Evolutionary conservation across 345 rosid genomes (phyloP), one percentile per base, ranked within the genome.

Genomic region (Acer yangbiense): DNA sequence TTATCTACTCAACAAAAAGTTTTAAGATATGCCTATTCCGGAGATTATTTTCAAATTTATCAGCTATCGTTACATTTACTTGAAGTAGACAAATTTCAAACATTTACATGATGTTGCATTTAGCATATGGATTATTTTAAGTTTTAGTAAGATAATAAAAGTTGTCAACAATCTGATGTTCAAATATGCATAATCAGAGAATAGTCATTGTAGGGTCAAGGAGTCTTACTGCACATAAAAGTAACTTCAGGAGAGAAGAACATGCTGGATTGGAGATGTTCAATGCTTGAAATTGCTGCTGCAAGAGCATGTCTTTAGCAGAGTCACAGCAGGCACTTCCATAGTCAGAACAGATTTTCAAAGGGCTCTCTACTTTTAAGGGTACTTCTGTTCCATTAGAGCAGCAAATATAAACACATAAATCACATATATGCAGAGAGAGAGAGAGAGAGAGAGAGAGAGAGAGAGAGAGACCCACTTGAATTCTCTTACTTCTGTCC

Each of bases 301-400:
- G 78, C 77, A 85, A 71, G 41, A 23, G 75, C 74, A 76, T 41
- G 76, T 80, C 84, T 69, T 80, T 68, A 20, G 69, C 75, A 64
- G 81, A 72, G 52, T 76, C 80, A 20, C 77, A 78, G 76, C 84
- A 83, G 17, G 67, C 78, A 54, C 81, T 85, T 72, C 76, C 81
- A 76, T 23, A 78, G 58, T 80, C 73, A 27, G 63, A 73, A 74
- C 86, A 85, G 63, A 82, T 78, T 21, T 44, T 55, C 20, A 78
- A 69, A 17, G 76, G 61, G 68, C 73, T 61, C 74, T 70, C 69
- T 8, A 50, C 55, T 2, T 50, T 65, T 46, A 79, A 65, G 46
- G 87, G 82, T 27, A 72, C 74, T 63, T 80, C 82, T 78, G 46
- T 41, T 72, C 61, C 77, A 16, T 16, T 69, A 39, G 77, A 84